Conservation (phyloP, 495 filamentous ascomycete species). For the Glutinoglossum americanum region DNA sequence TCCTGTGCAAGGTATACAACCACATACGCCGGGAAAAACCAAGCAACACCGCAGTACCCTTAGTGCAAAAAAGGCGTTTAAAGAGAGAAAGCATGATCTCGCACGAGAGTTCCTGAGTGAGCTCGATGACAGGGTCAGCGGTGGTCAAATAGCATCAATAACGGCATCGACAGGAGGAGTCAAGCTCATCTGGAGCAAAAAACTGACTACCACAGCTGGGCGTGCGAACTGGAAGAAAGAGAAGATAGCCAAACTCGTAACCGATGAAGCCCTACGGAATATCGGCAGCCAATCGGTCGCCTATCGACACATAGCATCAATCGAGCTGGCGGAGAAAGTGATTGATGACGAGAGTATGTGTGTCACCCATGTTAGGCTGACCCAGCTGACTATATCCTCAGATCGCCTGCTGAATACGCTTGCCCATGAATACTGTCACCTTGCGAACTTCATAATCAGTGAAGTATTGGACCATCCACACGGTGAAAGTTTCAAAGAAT, state of each 20-base stretch:
- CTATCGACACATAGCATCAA: constrained; percentile 44
- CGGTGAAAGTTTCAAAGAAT: constrained; percentile 63
- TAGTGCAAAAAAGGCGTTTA: constrained; percentile 39
- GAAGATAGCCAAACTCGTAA: constrained; percentile 17
- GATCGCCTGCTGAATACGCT: constrained; percentile 65
- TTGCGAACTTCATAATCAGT: constrained; percentile 68
- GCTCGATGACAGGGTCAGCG: constrained; percentile 47
- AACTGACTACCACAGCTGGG: constrained; percentile 68
- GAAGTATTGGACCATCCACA: constrained; percentile 49
- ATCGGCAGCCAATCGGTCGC: neutral
- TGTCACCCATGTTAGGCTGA: neutral
- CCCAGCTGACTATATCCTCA: constrained; percentile 1
- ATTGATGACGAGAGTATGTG: constrained; percentile 37
- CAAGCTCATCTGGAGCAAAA: constrained; percentile 63
- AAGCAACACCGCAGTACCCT: neutral
- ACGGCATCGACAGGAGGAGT: constrained; percentile 53
- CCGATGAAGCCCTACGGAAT: constrained; percentile 4
- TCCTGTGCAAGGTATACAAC: neutral
- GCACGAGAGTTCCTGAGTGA: constrained; percentile 47
- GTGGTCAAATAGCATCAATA: constrained; percentile 35
- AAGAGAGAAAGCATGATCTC: constrained; percentile 37
- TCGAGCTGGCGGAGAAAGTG: constrained; percentile 76
- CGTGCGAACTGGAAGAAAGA: constrained; percentile 62
- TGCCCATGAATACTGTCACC: constrained; percentile 89
- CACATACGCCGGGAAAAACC: neutral